Evolutionary conservation across 768 basidiomycete species (phyloP).

Genomic region (Lactarius quietus): DNA sequence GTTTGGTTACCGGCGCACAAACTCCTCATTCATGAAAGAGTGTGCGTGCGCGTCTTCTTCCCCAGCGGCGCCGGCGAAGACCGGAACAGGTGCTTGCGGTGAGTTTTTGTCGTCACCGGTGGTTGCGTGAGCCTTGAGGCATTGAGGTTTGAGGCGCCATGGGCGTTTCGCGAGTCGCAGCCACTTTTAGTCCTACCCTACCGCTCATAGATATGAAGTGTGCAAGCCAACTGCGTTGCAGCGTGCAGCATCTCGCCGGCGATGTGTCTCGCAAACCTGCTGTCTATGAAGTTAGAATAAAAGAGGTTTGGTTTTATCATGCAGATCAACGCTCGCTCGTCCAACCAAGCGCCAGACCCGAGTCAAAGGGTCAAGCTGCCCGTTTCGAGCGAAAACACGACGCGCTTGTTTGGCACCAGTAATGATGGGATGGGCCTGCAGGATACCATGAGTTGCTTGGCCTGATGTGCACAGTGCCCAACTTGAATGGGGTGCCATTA

Average conservation of each 20-base stretch:
- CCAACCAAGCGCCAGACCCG: neutral
- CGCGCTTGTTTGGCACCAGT: conserved; percentile 1
- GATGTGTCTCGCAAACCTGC: conserved; percentile 2
- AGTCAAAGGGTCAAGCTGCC: conserved; percentile 6
- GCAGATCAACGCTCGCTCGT: conserved; percentile 3
- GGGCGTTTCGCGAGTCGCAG: neutral
- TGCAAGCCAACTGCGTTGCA: neutral
- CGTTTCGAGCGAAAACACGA: conserved; percentile 2
- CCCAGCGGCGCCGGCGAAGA: neutral
- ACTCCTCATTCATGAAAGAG: neutral
- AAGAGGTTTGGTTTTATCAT: neutral
- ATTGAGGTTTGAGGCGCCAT: conserved; percentile 5
- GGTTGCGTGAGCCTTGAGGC: conserved; percentile 15
- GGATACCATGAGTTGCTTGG: conserved; percentile 16
- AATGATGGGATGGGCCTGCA: conserved; percentile 12
- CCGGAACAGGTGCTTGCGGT: conserved; percentile 12
- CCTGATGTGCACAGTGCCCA: conserved; percentile 1
- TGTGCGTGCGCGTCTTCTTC: neutral
- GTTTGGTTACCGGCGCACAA: neutral
- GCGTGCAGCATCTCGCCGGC: neutral
- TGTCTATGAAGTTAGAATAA: neutral
- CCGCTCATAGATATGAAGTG: neutral
- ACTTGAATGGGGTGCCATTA: neutral
- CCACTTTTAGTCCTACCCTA: neutral
- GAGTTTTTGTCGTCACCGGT: conserved; percentile 6